phyloP scores from a whole-genome alignment of 2,329 filamentous ascomycete species.

The Sporothrix brunneoviolacea region DNA sequence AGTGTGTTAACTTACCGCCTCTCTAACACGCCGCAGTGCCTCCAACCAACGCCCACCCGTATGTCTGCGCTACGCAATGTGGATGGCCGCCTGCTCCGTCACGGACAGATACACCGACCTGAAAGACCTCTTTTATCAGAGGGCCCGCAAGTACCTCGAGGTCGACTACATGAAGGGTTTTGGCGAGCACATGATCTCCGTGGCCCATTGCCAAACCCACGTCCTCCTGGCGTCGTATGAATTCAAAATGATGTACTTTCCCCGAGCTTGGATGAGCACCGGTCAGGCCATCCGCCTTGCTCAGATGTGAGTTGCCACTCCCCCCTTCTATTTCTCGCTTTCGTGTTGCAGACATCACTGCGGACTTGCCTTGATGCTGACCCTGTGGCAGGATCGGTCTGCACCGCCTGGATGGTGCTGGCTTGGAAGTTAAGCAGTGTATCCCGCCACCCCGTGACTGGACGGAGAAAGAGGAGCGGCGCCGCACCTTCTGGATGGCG shows the following conservation, averaged over 20 bases:
- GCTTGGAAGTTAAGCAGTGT: constrained; percentile 88
- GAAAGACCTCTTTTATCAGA: constrained; percentile 83
- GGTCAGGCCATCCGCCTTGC: constrained; percentile 73
- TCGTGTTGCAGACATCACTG: background rate
- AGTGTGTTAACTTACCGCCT: too few species aligned
- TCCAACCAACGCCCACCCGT: constrained; percentile 76
- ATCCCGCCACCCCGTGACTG: constrained; percentile 81
- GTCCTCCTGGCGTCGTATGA: constrained; percentile 75
- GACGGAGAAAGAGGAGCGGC: constrained; percentile 86
- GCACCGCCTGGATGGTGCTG: constrained; percentile 74
- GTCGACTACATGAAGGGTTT: constrained; percentile 86
- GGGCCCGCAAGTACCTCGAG: constrained; percentile 85
- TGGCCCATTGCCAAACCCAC: constrained; percentile 83
- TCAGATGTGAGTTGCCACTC: constrained; percentile 63
- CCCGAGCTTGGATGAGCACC: constrained; percentile 87
- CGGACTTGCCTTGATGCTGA: background rate
- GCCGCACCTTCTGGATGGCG: constrained; percentile 90
- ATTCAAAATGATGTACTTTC: constrained; percentile 97
- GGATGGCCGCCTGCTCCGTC: constrained; percentile 84
- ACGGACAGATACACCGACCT: constrained; percentile 73
- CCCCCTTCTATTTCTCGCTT: background rate
- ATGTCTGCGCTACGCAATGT: constrained; percentile 88
- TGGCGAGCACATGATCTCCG: constrained; percentile 79
- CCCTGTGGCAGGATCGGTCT: constrained; percentile 71
- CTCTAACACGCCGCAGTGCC: background rate